Percentiles rank a stretch among this genome's conserved stretches.
These are phyloP conservation scores for Phlegmacium glaucopus DNA, from an alignment of 768 basidiomycete genomes.

Conservation along the genomic window DNA sequence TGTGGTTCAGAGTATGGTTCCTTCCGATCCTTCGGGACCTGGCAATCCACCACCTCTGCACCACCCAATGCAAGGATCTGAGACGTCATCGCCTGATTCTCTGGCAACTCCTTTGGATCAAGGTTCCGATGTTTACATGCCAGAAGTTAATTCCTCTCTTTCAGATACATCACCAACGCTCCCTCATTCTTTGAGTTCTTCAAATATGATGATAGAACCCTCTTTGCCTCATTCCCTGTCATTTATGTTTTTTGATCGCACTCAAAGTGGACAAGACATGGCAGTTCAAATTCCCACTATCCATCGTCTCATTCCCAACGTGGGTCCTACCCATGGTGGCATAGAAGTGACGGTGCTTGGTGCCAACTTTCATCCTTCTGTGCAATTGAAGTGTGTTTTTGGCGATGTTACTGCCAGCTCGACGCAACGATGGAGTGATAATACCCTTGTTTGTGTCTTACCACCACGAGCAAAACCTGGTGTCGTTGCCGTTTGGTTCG, in stretches of 20 bases:
- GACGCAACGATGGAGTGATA: slow-evolving; percentile 90
- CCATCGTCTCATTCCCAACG: slow-evolving; percentile 79
- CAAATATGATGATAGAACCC: slow-evolving; percentile 14
- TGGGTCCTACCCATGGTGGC: slow-evolving; percentile 87
- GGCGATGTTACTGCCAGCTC: slow-evolving; percentile 79
- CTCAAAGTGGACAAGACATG: slow-evolving; percentile 42
- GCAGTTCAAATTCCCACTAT: slow-evolving; percentile 66
- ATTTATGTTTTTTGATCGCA: slow-evolving; percentile 59
- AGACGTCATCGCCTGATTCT: slow-evolving; percentile 45
- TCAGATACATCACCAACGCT: slow-evolving; percentile 6
- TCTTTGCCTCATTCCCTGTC: slow-evolving; percentile 38
- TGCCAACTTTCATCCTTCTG: slow-evolving; percentile 77
- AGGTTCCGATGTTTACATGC: slow-evolving; percentile 36
- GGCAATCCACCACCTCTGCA: slow-evolving; percentile 32
- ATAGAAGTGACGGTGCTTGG: slow-evolving; percentile 94
- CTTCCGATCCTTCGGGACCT: slow-evolving; percentile 23
- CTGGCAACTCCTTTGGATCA: slow-evolving; percentile 42
- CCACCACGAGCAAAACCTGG: slow-evolving; percentile 83
- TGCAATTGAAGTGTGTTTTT: slow-evolving; percentile 78
- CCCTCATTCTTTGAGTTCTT: slow-evolving; percentile 10
- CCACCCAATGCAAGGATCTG: slow-evolving; percentile 38
- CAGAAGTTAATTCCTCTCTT: slow-evolving; percentile 23
- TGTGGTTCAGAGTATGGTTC: slow-evolving; percentile 26
- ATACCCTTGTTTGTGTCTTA: slow-evolving; percentile 86
- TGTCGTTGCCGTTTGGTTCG: slow-evolving; percentile 86